Evolutionary conservation across 768 basidiomycete species (phyloP), one percentile per base, ranked within the genome.

Genomic region (Tylopilus subfusipes): DNA sequence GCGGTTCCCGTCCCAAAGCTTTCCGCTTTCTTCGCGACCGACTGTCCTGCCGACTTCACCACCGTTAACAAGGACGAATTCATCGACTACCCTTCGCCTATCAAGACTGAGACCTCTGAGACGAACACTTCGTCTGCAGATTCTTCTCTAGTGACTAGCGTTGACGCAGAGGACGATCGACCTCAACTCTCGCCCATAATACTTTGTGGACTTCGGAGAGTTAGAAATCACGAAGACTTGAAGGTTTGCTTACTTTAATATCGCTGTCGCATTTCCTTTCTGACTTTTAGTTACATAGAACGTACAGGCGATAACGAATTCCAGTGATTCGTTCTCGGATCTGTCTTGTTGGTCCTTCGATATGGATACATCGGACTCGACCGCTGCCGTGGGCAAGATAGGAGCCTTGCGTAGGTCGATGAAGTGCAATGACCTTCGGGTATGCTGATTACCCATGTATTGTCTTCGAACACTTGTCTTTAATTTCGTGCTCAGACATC

Each of bases 341-440:
- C 25, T 50, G 21, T 52, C 44, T 24, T 47, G 34, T 31, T 40
- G 39, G 48, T 56, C 45, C 12, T 22, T 53, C 7, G 54, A 53
- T 16, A 11, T 46, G 38, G 10, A 16, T 29, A n/a, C 14, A 16
- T 24, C 44, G 4, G 31, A 30, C 46, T 30, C 10, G 27, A 10
- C 22, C 14, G n/a, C n/a, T 19, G 38, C 9, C n/a, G 38, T 10
- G 5, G 19, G n/a, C 38, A n/a, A 38, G 38, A 38, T 16, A 8
- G 38, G 38, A 18, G 34, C 34, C 5, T 19, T 27, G 48, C 56
- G 52, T 19, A 58, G 56, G 44, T 49, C 53, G 11, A 36, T 48
- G 12, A 55, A 50, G n/a, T 53, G 48, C 55, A 47, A 50, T 31
- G 54, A 62, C 24, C 48, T 62, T 27, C 49, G 56, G 56, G 60